phyloP scores from a whole-genome alignment of 2,329 filamentous ascomycete genomes.

The Nemania sp. region DNA sequence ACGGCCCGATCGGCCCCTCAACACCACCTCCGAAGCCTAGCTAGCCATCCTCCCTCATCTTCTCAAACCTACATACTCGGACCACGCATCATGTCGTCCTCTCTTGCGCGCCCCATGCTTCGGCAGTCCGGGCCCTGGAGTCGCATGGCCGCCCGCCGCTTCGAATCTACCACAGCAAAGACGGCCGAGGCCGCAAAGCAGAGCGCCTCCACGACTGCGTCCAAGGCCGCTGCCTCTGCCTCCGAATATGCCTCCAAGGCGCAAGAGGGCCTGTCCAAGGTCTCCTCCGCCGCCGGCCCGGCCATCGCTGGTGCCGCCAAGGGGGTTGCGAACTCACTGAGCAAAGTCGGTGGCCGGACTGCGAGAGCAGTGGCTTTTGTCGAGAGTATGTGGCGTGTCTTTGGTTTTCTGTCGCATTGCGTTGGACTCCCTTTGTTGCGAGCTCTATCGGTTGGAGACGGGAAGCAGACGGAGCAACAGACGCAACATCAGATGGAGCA shows the following conservation, averaged over 20 bases:
- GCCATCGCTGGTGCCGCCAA: conserved; percentile 75
- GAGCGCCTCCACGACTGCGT: conserved; percentile 42
- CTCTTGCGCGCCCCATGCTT: conserved; percentile 41
- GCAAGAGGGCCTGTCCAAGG: conserved; percentile 79
- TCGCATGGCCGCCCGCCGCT: conserved; percentile 56
- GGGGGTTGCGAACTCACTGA: conserved; percentile 67
- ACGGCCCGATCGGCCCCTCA: conserved; percentile 6
- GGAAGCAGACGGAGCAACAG: too few species aligned
- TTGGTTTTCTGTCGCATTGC: background rate
- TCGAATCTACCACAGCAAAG: conserved; percentile 60
- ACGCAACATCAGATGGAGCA: too few species aligned
- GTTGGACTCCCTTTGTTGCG: background rate
- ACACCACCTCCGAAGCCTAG: conserved; percentile 10
- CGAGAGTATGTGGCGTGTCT: conserved; percentile 72
- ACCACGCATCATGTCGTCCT: conserved; percentile 39
- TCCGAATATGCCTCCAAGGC: conserved; percentile 66
- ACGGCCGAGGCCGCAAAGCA: conserved; percentile 41
- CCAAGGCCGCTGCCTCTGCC: conserved; percentile 48
- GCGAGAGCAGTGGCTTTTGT: conserved; percentile 78
- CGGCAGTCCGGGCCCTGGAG: conserved; percentile 46
- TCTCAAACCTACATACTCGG: background rate
- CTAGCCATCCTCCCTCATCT: background rate
- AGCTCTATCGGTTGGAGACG: too few species aligned
- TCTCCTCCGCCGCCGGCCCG: conserved; percentile 78
- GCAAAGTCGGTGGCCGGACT: conserved; percentile 81